These are phyloP conservation scores for Tetracentron sinense DNA, from an alignment of 164 flowering plant species.

Conservation along the genomic window DNA sequence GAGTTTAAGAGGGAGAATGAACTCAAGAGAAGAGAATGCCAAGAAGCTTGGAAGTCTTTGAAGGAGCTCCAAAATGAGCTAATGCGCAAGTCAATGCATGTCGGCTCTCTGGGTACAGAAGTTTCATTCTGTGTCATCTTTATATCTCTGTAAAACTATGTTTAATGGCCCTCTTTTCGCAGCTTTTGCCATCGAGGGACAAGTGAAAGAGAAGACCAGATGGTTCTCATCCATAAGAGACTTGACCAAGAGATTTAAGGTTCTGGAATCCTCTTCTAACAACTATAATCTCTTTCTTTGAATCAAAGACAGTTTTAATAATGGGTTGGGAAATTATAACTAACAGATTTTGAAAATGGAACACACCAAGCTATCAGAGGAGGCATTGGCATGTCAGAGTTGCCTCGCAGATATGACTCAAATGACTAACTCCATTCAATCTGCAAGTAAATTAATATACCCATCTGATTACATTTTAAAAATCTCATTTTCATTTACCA, in stretches of 20 bases:
- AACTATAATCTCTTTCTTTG: neutral
- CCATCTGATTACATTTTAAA: neutral
- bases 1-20: slow-evolving; percentile 59
- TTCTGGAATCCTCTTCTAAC: slow-evolving; percentile 11
- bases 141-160: too few relatives aligned
- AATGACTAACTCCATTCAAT: slow-evolving; percentile 40
- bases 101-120: slow-evolving; percentile 83
- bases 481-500: neutral
- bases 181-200: slow-evolving; percentile 99
- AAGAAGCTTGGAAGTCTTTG: slow-evolving; percentile 70
- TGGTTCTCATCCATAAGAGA: slow-evolving; percentile 77
- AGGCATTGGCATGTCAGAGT: slow-evolving; percentile 50
- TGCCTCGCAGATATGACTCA: slow-evolving; percentile 47
- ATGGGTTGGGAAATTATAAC: slow-evolving; percentile 8
- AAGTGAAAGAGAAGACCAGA: slow-evolving; percentile 86
- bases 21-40: slow-evolving; percentile 65
- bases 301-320: neutral
- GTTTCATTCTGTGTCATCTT: neutral
- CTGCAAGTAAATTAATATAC: slow-evolving; percentile 40
- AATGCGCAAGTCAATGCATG: slow-evolving; percentile 99
- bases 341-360: slow-evolving; percentile 70
- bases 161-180: slow-evolving; percentile 11
- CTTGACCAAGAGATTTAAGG: slow-evolving; percentile 75
- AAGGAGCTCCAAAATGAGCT: slow-evolving; percentile 88
- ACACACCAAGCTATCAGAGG: slow-evolving; percentile 58